Percentiles rank a stretch among this genome's conserved stretches.
Evolutionary conservation across 768 basidiomycete species (phyloP).

Genomic region (Psilocybe cyanescens): DNA sequence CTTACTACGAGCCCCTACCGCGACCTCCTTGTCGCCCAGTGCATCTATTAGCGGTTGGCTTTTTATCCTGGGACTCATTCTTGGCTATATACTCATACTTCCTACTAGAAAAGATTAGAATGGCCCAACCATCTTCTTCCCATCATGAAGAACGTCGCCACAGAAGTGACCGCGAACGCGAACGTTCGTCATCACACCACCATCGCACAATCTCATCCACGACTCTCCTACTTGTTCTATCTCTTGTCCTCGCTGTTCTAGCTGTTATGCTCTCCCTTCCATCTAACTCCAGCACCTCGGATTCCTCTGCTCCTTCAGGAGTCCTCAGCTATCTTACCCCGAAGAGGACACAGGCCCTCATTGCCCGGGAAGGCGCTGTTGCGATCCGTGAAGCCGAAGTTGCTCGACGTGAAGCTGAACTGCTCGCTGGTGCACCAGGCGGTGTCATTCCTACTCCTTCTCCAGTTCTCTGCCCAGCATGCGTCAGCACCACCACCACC

Average conservation of each 20-base stretch:
- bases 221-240: conserved; percentile 84
- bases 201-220: conserved; percentile 90
- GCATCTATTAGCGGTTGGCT: conserved; percentile 54
- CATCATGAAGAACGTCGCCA: conserved; percentile 69
- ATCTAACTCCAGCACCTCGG: conserved; percentile 42
- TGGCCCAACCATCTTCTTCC: conserved; percentile 88
- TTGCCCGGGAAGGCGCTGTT: conserved; percentile 78
- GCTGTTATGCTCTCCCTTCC: conserved; percentile 91
- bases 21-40: conserved; percentile 79
- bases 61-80: conserved; percentile 1
- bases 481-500: conserved; percentile 53
- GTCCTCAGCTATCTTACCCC: conserved; percentile 79
- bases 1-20: conserved; percentile 53
- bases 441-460: conserved; percentile 68
- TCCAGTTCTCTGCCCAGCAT: conserved; percentile 58
- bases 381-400: conserved; percentile 88
- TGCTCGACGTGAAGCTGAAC: conserved; percentile 85
- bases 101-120: conserved; percentile 56
- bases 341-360: conserved; percentile 79
- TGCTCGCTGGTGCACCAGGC: conserved; percentile 82
- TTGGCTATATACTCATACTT: neutral
- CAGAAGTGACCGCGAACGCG: conserved; percentile 55
- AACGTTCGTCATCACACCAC: conserved; percentile 66
- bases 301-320: conserved; percentile 48
- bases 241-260: conserved; percentile 84